A percentile compares a stretch with the other conserved stretches of the same genome.
Conservation (phyloP, 306 rosid species). For the Sophora flavescens region DNA sequence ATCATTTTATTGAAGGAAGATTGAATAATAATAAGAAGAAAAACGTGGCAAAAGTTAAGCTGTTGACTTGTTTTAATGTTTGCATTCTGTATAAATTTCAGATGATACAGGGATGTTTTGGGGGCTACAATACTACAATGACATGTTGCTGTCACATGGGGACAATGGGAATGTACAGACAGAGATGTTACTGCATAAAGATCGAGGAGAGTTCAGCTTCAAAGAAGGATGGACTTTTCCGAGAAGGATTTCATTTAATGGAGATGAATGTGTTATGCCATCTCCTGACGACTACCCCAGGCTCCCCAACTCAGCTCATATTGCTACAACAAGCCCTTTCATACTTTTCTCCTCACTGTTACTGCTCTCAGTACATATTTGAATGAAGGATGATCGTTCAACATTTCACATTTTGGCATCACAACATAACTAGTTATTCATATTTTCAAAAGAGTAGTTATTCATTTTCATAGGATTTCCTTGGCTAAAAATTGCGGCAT, state of each 20-base stretch:
- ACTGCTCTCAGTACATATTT: slow-evolving; percentile 6
- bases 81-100: slow-evolving; percentile 33
- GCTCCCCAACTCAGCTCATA: slow-evolving; percentile 62
- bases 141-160: slow-evolving; percentile 69
- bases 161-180: slow-evolving; percentile 68
- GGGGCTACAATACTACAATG: slow-evolving; percentile 78
- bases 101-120: slow-evolving; percentile 89
- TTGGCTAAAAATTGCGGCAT: neutral
- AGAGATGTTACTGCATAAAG: slow-evolving; percentile 76
- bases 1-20: neutral
- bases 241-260: slow-evolving; percentile 74
- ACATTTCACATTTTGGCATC: neutral
- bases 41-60: neutral
- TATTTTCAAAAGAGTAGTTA: neutral
- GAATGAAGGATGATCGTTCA: neutral
- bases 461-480: neutral
- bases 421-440: neutral
- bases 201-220: slow-evolving; percentile 64
- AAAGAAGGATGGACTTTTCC: slow-evolving; percentile 87
- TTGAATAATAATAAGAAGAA: neutral
- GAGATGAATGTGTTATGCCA: slow-evolving; percentile 87
- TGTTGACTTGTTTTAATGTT: neutral
- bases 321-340: neutral
- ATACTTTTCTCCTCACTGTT: slow-evolving; percentile 32
- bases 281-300: slow-evolving; percentile 71